Conservation (phyloP, 108 stramenopile genomes). For the Cyclotella baltica region DNA sequence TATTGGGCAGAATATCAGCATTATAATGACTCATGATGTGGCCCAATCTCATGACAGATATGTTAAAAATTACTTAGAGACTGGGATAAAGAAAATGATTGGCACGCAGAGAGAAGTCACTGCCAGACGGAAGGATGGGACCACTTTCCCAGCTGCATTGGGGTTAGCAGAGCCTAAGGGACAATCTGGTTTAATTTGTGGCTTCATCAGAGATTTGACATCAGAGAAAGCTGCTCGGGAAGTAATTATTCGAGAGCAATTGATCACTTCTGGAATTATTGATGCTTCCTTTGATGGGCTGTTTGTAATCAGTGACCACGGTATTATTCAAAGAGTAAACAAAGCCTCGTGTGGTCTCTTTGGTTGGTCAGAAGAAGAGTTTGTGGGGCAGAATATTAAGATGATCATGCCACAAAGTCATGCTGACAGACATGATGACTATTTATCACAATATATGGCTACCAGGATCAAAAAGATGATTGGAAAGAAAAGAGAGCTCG, state of each 20-base stretch:
- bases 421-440: constrained; percentile 34
- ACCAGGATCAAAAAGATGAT: constrained; percentile 52
- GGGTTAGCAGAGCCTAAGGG: background rate
- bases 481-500: constrained; percentile 41
- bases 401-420: constrained; percentile 32
- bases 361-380: constrained; percentile 47
- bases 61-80: background rate
- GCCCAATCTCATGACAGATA: background rate
- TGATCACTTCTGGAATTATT: constrained; percentile 21
- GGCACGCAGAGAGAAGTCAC: constrained; percentile 3
- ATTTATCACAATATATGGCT: constrained; percentile 26
- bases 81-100: background rate
- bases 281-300: constrained; percentile 56
- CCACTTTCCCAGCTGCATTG: background rate
- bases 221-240: constrained; percentile 9
- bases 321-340: constrained; percentile 50
- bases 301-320: constrained; percentile 47
- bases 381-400: constrained; percentile 40
- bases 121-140: constrained; percentile 5
- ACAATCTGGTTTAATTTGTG: constrained; percentile 7
- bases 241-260: background rate
- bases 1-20: background rate
- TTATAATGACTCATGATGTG: background rate
- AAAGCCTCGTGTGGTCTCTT: constrained; percentile 18
- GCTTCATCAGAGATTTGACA: constrained; percentile 6